Evolutionary conservation across 257 asterid genomes (phyloP).

Genomic region (Solanum ahanhuiri): DNA sequence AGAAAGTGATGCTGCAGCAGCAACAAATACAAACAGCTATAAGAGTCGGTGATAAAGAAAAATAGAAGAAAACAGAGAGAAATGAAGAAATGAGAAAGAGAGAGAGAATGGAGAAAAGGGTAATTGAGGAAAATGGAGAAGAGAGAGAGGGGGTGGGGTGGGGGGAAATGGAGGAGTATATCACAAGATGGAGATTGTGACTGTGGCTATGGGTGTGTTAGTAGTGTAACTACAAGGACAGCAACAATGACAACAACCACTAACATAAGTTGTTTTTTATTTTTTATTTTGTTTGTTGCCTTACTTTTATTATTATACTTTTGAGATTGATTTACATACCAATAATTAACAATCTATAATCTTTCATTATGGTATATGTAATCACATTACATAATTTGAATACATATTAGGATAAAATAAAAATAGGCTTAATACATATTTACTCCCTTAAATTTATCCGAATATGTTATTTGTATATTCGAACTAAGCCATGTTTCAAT

Average conservation of each 20-base stretch:
- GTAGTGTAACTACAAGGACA: conserved; percentile 33
- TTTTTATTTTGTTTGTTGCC: neutral
- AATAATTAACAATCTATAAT: neutral
- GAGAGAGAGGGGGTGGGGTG: conserved; percentile 2
- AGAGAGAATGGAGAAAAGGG: conserved; percentile 29
- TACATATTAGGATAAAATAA: neutral
- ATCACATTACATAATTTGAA: neutral
- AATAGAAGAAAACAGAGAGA: neutral
- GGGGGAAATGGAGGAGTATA: neutral
- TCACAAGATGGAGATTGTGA: neutral
- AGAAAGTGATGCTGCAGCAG: neutral
- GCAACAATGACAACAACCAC: conserved; percentile 34
- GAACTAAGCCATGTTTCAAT: neutral
- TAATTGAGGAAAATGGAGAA: conserved; percentile 50
- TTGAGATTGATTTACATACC: neutral
- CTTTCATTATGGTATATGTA: neutral
- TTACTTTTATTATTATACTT: neutral
- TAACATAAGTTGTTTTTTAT: neutral
- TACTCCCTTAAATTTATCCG: neutral
- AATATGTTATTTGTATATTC: neutral
- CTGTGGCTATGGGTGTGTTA: neutral
- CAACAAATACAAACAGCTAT: neutral
- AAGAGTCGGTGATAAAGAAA: neutral
- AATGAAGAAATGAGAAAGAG: neutral
- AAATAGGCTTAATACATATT: neutral